Evolutionary conservation across 495 filamentous ascomycete species (phyloP).

Genomic region (Elasticomyces elasticus): DNA sequence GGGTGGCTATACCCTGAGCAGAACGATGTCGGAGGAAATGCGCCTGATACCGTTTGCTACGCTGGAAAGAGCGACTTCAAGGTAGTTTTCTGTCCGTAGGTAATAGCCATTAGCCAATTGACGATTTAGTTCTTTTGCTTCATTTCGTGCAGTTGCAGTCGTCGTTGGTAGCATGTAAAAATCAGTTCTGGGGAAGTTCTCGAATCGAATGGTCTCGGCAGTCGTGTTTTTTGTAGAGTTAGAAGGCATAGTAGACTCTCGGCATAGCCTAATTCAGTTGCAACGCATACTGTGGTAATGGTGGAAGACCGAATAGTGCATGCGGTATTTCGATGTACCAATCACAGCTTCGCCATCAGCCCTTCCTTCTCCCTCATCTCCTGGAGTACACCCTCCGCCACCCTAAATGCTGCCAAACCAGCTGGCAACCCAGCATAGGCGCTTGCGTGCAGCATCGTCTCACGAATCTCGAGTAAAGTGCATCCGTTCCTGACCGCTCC

Average conservation of each 20-base stretch:
- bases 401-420: slow-evolving; percentile 41
- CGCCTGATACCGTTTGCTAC: slow-evolving; percentile 14
- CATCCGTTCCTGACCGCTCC: slow-evolving; percentile 46
- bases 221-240: too few species aligned
- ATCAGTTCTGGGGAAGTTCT: too few species aligned
- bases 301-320: too few species aligned
- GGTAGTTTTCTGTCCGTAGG: slow-evolving; percentile 14
- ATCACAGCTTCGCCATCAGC: slow-evolving; percentile 3
- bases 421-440: slow-evolving; percentile 49
- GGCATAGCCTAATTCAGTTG: too few species aligned
- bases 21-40: slow-evolving; percentile 1
- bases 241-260: too few species aligned
- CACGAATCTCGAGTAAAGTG: slow-evolving; percentile 44
- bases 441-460: slow-evolving; percentile 41
- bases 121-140: too few species aligned
- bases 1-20: slow-evolving; percentile 10
- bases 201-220: too few species aligned
- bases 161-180: too few species aligned
- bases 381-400: slow-evolving; percentile 26
- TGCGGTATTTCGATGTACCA: too few species aligned
- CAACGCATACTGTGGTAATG: too few species aligned
- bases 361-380: slow-evolving; percentile 21
- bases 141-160: too few species aligned
- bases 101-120: too few species aligned
- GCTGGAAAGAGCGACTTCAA: slow-evolving; percentile 10